Evolutionary conservation across 2,329 filamentous ascomycete genomes (phyloP), one percentile per base, ranked within the genome.

Genomic region (Cladosporium sp.): DNA sequence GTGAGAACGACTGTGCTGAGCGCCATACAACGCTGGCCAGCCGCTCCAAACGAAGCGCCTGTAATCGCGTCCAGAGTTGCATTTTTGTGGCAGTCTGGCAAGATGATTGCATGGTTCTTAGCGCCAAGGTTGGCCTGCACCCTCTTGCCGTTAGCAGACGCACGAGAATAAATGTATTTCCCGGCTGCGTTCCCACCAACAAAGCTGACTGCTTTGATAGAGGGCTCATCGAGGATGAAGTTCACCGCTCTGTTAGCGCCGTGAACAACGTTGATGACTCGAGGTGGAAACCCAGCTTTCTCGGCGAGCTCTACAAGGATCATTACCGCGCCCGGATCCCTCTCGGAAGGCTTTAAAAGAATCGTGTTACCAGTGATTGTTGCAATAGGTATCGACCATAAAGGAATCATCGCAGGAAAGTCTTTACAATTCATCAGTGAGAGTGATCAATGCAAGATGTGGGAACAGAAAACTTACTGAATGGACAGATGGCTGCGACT

Each of bases 1-100:
- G 95, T 89, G 82, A 92, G 89, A 72, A 95, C 91, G n/a, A 93
- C 82, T 1, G 91, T 93, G 75, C 89, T 92, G 65, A 95, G 83
- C 46, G 91, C 91, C 91, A 95, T 95, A 80, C 91, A 95, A 68
- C 91, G 85, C 82, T 95, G 91, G 44, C 91, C 91, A 26, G 91
- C 91, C 68, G 91, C 91, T 69, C 91, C 91, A 71, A 95, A 95
- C 26, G 92, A 91, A 44, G 92, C 91, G 69, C 91, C 92, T 5
- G 91, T 86, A 69, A 95, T 91, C 46, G 90, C 89, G 81, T 94
- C 94, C 73, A 95, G 81, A 71, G 92, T 91, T 73, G 93, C 90
- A 82, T 95, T 93, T 86, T 92, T 94, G 83, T 94, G 93, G 82
- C 88, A 91, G 82, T 95, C 91, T 23, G 91, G 91, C 67, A 94